These are phyloP conservation scores for Puya raimondii DNA, from an alignment of 176 grass and related monocot species.

Conservation along the genomic window DNA sequence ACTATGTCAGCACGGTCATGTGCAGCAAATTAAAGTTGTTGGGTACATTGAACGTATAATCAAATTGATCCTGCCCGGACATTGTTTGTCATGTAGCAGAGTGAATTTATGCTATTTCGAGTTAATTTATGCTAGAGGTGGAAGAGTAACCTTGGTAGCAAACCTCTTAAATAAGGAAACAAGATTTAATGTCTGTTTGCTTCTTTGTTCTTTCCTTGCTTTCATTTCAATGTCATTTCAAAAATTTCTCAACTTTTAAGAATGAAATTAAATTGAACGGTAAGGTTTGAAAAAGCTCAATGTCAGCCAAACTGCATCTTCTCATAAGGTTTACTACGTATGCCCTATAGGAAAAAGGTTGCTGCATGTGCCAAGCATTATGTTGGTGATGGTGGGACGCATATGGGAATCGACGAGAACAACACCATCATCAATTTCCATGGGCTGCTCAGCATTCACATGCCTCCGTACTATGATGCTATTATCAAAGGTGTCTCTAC, in stretches of 20 bases:
- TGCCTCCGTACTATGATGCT: slow-evolving; percentile 22
- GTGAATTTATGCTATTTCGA: too few relatives aligned
- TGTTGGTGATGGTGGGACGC: slow-evolving; percentile 20
- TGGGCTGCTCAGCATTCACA: slow-evolving; percentile 13
- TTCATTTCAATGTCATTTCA: neutral
- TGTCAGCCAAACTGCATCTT: neutral
- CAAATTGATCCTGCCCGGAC: too few relatives aligned
- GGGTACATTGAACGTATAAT: too few relatives aligned
- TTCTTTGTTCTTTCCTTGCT: neutral
- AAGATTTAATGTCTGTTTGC: neutral
- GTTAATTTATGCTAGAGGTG: too few relatives aligned
- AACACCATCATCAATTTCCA: slow-evolving; percentile 9
- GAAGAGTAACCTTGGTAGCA: too few relatives aligned
- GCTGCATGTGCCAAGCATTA: slow-evolving; percentile 19
- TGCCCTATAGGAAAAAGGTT: slow-evolving; percentile 9
- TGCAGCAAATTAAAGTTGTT: too few relatives aligned
- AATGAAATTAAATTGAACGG: neutral
- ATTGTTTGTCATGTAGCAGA: too few relatives aligned
- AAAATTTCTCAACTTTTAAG: neutral
- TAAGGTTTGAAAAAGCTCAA: neutral
- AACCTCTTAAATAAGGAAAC: too few relatives aligned
- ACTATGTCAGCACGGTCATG: too few relatives aligned
- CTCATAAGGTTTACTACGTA: neutral
- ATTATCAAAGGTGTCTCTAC: slow-evolving; percentile 21
- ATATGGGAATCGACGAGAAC: slow-evolving; percentile 19